Conservation (phyloP, 1,139 yeast species). For the Nadsonia commutata region DNA sequence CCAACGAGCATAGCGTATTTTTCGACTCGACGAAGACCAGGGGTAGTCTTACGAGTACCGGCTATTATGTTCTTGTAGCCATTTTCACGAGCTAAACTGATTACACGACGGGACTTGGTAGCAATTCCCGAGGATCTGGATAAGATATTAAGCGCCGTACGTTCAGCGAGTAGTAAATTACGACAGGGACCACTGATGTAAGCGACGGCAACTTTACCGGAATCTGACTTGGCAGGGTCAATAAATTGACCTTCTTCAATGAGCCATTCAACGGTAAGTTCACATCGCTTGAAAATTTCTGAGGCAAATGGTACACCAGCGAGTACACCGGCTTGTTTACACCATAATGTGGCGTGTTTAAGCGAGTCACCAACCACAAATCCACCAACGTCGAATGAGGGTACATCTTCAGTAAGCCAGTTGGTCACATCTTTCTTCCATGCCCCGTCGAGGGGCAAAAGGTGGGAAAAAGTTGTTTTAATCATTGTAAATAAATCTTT, state of each 20-base stretch:
- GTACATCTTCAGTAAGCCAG: constrained; percentile 79
- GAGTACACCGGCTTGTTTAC: constrained; percentile 71
- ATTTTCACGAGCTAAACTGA: constrained; percentile 46
- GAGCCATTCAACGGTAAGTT: constrained; percentile 56
- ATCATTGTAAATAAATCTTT: too few relatives aligned
- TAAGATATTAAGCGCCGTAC: constrained; percentile 71
- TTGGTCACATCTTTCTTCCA: constrained; percentile 70
- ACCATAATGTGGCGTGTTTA: constrained; percentile 63
- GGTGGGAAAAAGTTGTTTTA: constrained; percentile 27
- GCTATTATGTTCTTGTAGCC: constrained; percentile 81
- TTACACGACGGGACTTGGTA: constrained; percentile 46
- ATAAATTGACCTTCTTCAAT: constrained; percentile 52
- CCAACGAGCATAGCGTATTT: constrained; percentile 93
- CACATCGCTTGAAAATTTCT: constrained; percentile 72
- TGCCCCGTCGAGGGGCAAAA: constrained; percentile 56
- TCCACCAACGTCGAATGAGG: constrained; percentile 89
- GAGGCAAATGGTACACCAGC: constrained; percentile 84
- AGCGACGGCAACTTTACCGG: constrained; percentile 61
- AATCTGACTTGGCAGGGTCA: constrained; percentile 28
- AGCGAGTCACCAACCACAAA: constrained; percentile 71
- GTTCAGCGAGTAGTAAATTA: constrained; percentile 64
- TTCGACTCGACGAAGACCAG: constrained; percentile 76
- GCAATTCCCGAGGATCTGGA: constrained; percentile 85
- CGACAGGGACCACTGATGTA: constrained; percentile 67
- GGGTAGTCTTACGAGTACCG: constrained; percentile 97